Evolutionary conservation across 768 basidiomycete genomes (phyloP).

Genomic region (Serendipita sp.): DNA sequence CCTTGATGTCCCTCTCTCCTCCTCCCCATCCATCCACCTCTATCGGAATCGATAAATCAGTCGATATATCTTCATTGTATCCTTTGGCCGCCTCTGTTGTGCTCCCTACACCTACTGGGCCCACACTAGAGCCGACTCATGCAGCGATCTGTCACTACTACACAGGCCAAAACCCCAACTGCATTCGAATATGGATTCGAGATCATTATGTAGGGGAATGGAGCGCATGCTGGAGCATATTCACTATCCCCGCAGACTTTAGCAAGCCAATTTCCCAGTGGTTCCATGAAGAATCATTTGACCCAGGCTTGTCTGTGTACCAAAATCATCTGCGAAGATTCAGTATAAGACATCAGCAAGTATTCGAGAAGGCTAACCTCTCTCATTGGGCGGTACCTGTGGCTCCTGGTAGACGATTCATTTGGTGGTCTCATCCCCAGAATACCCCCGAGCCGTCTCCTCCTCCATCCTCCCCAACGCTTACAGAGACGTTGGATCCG

Average conservation of each 20-base stretch:
- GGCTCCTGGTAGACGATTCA: background rate
- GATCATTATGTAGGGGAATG: background rate
- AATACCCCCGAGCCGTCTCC: too few species aligned
- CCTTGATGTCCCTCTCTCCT: background rate
- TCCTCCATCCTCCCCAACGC: too few species aligned
- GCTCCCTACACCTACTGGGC: background rate
- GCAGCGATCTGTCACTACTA: background rate
- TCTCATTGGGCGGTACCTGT: background rate
- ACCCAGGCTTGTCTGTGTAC: background rate
- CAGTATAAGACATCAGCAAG: background rate
- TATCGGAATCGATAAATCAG: background rate
- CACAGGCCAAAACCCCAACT: background rate
- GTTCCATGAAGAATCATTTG: background rate
- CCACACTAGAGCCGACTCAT: background rate
- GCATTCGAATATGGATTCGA: background rate
- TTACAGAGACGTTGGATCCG: too few species aligned
- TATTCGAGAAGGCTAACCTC: background rate
- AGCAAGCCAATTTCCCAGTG: background rate
- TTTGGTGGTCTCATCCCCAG: background rate
- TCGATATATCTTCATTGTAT: background rate
- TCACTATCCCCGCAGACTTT: background rate
- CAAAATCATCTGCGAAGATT: background rate
- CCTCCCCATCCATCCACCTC: background rate
- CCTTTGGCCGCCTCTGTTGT: background rate
- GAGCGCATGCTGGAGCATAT: background rate